A percentile compares a stretch with the other conserved stretches of the same genome.
phyloP scores from a whole-genome alignment of 768 basidiomycete species.

The Auricularia sp. region DNA sequence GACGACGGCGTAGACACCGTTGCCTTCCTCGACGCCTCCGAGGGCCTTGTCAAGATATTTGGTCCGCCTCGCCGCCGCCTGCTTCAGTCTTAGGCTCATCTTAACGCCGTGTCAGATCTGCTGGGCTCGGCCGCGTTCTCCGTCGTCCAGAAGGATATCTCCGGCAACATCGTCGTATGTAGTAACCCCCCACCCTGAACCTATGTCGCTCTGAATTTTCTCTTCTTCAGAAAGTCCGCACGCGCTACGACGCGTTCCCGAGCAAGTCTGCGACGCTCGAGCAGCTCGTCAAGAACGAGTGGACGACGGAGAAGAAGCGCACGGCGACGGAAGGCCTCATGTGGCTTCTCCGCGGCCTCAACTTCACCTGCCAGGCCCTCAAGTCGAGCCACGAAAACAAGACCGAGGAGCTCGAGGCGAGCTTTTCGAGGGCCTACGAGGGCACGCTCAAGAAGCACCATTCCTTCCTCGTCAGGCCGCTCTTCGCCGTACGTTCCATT shows the following conservation, averaged over 20 bases:
- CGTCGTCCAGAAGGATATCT: slow-evolving; percentile 77
- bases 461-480: slow-evolving; percentile 52
- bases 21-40: slow-evolving; percentile 77
- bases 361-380: slow-evolving; percentile 80
- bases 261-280: slow-evolving; percentile 68
- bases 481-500: slow-evolving; percentile 39
- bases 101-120: slow-evolving; percentile 42
- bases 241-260: slow-evolving; percentile 62
- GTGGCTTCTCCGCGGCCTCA: slow-evolving; percentile 87
- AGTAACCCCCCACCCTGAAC: slow-evolving; percentile 7
- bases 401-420: slow-evolving; percentile 51
- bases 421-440: slow-evolving; percentile 77
- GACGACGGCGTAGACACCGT: slow-evolving; percentile 82
- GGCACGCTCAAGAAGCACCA: slow-evolving; percentile 77
- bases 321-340: slow-evolving; percentile 84
- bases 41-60: slow-evolving; percentile 83
- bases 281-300: slow-evolving; percentile 72
- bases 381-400: slow-evolving; percentile 59
- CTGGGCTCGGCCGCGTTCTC: slow-evolving; percentile 77
- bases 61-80: slow-evolving; percentile 38
- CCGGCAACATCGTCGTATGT: slow-evolving; percentile 80
- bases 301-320: slow-evolving; percentile 67
- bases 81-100: slow-evolving; percentile 2
- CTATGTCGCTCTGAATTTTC: slow-evolving; percentile 3
- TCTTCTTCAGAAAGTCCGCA: slow-evolving; percentile 72